Evolutionary conservation across 345 rosid species (phyloP).

Genomic region (Melaleuca alternifolia): DNA sequence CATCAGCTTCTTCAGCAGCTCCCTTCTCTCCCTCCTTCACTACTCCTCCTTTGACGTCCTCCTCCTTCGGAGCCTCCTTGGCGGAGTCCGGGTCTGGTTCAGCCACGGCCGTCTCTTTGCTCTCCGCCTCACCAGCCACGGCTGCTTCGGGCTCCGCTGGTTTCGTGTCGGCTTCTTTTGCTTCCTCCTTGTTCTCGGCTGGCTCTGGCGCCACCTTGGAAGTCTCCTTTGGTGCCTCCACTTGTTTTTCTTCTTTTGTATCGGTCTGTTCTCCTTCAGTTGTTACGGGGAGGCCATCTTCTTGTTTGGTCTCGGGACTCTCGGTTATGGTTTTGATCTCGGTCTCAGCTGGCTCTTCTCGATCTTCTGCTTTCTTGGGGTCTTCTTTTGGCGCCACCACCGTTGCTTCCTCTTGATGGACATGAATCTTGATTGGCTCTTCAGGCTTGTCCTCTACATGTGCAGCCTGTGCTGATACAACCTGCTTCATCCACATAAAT

Average conservation of each 20-base stretch:
- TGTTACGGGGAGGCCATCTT: neutral
- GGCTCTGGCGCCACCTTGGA: constrained; percentile 22
- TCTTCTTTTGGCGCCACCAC: neutral
- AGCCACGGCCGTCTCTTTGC: constrained; percentile 7
- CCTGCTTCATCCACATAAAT: constrained; percentile 15
- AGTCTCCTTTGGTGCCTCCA: constrained; percentile 8
- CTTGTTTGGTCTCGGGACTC: neutral
- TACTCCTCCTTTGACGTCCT: constrained; percentile 9
- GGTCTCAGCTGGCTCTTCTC: neutral
- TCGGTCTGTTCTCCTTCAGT: neutral
- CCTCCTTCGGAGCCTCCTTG: constrained; percentile 10
- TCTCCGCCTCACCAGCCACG: constrained; percentile 7
- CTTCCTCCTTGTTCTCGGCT: constrained; percentile 4
- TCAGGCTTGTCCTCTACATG: constrained; percentile 21
- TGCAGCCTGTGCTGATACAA: constrained; percentile 35
- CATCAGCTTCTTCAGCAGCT: constrained; percentile 1
- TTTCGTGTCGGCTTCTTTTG: constrained; percentile 4
- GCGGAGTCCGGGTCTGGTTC: constrained; percentile 12
- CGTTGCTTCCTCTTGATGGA: constrained; percentile 1
- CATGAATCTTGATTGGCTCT: neutral
- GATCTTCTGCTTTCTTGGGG: neutral
- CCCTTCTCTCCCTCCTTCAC: constrained; percentile 9
- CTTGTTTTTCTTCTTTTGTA: neutral
- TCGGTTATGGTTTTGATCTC: neutral
- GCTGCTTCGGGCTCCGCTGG: neutral